phyloP scores from a whole-genome alignment of 2,329 filamentous ascomycete species.

The Chaetomiaceae sp. region DNA sequence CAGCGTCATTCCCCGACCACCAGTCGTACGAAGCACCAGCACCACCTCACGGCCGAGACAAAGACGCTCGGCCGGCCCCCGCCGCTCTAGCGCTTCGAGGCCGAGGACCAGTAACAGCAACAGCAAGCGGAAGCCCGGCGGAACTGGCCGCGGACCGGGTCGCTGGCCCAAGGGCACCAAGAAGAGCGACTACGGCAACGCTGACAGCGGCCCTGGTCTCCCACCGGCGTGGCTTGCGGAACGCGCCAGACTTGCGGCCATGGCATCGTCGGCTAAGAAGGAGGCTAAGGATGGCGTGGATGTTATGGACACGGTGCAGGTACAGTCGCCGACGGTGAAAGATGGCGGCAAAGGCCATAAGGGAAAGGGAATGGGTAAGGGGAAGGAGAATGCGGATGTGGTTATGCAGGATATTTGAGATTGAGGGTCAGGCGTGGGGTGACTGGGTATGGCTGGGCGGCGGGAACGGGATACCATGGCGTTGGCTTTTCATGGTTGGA shows the following conservation, averaged over 20 bases:
- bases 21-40: slow-evolving; percentile 34
- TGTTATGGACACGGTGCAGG: slow-evolving; percentile 37
- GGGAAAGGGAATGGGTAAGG: slow-evolving; percentile 10
- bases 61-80: slow-evolving; percentile 36
- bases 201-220: slow-evolving; percentile 59
- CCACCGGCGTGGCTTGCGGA: slow-evolving; percentile 52
- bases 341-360: slow-evolving; percentile 21
- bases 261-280: slow-evolving; percentile 17
- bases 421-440: slow-evolving; percentile 19
- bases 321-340: slow-evolving; percentile 33
- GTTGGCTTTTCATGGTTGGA: slow-evolving; percentile 1
- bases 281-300: slow-evolving; percentile 29
- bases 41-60: slow-evolving; percentile 35
- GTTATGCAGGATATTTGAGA: slow-evolving; percentile 28
- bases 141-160: slow-evolving; percentile 60
- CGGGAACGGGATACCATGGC: slow-evolving; percentile 12
- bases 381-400: slow-evolving; percentile 27
- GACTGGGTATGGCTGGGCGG: neutral
- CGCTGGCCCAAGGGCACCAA: slow-evolving; percentile 66
- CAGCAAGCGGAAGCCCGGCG: slow-evolving; percentile 53
- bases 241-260: slow-evolving; percentile 24
- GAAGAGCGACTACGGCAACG: slow-evolving; percentile 64
- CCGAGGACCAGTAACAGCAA: slow-evolving; percentile 37
- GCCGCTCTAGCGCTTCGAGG: slow-evolving; percentile 34
- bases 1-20: slow-evolving; percentile 38